Evolutionary conservation across 345 rosid genomes (phyloP).

Genomic region (Turnera subulata): DNA sequence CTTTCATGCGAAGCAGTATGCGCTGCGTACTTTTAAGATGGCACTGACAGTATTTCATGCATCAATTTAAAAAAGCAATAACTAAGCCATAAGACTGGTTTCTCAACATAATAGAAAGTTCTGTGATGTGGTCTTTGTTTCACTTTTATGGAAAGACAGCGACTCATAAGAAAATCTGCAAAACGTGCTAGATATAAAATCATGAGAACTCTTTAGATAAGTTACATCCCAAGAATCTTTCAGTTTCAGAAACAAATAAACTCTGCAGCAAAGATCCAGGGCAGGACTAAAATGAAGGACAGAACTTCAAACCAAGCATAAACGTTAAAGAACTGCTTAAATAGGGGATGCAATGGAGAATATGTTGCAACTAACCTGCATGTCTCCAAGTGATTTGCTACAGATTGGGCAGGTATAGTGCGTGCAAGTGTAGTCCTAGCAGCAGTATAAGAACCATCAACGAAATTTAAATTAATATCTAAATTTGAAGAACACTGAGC

Average conservation of each 20-base stretch:
- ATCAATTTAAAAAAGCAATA: background rate
- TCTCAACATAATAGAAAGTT: background rate
- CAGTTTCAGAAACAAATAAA: background rate
- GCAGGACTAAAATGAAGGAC: background rate
- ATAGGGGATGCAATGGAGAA: background rate
- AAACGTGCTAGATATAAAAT: background rate
- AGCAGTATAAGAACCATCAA: slow-evolving; percentile 27
- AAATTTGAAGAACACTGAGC: background rate
- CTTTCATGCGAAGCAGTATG: background rate
- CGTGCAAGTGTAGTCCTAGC: slow-evolving; percentile 66
- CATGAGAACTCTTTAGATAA: background rate
- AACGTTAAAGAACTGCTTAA: background rate
- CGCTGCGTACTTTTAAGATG: background rate
- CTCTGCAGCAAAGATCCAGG: background rate
- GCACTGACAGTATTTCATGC: background rate
- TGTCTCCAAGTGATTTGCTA: slow-evolving; percentile 89
- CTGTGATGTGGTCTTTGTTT: background rate
- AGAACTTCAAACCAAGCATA: background rate
- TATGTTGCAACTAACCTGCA: slow-evolving; percentile 56
- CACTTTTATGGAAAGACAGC: no score
- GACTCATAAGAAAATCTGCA: no score
- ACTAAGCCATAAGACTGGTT: background rate
- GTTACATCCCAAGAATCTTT: background rate
- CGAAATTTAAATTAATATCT: slow-evolving; percentile 1
- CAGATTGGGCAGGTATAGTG: slow-evolving; percentile 85